Evolutionary conservation across 129 eudicot species (phyloP).

Genomic region (Oenanthe sinensis): DNA sequence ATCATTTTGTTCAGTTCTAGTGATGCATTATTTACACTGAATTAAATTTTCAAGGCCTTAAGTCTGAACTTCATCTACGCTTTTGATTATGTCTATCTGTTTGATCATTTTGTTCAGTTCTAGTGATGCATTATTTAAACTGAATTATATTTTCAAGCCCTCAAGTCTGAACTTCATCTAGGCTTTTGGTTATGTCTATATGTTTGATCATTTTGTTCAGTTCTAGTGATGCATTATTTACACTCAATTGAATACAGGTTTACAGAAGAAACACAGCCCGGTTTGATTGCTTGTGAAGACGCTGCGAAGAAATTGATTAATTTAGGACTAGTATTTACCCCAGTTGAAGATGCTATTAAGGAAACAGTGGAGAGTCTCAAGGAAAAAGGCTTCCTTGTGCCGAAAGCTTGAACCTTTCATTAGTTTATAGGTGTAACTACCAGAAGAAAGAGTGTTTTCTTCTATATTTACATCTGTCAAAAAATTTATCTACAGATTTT

Average conservation of each 20-base stretch:
- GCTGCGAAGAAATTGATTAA: slow-evolving; percentile 64
- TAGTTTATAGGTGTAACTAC: background rate
- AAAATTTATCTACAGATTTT: background rate
- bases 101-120: background rate
- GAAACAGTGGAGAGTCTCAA: slow-evolving; percentile 62
- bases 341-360: slow-evolving; percentile 54
- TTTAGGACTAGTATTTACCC: slow-evolving; percentile 57
- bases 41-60: background rate
- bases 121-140: background rate
- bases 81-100: background rate
- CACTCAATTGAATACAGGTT: slow-evolving; percentile 30
- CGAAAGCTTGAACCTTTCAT: background rate
- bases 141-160: background rate
- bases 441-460: background rate
- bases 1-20: background rate
- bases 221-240: background rate
- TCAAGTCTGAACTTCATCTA: background rate
- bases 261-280: slow-evolving; percentile 63
- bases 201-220: background rate
- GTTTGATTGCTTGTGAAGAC: slow-evolving; percentile 52
- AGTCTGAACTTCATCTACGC: background rate
- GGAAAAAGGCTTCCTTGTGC: slow-evolving; percentile 46
- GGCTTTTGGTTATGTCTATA: background rate
- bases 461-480: background rate
- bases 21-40: background rate